Base-by-base conservation (phyloP, 306 rosid species). In the Fragaria vesca region DNA sequence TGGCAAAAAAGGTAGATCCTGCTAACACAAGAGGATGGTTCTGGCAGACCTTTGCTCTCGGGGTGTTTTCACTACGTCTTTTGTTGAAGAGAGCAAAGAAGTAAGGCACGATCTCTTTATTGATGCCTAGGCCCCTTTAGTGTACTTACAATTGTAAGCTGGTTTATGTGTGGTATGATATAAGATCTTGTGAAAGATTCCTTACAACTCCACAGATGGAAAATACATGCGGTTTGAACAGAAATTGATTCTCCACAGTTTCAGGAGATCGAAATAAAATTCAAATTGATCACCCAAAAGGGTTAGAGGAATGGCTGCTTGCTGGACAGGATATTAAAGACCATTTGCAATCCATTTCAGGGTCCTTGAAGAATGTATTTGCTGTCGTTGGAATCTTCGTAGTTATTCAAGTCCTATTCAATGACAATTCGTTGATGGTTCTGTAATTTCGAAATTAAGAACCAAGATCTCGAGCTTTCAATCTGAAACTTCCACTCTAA, bases 1-100 rank as follows among this genome's bases (percentile, higher is more conserved):
- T 95, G 73, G 96, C 97, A 13, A 86, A 84, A 79, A 87, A 87
- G 82, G 90, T 93, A 11, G 98, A 95, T 84, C 97, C 93, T 65
- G 74, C 83, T 45, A 91, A 95, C 73, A 76, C 93, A 68, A 87
- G 73, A 62, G 93, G 90, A 72, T 91, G 99, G 99, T 90, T 95
- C 79, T 93, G 94, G 99, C 97, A 89, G 83, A 95, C 97, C 30
- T 81, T 88, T 60, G 91, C 65, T 32, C 85, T 90, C 3, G 97
- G 97, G 17, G 0, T 76, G 17, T 95, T 95, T 79, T 95, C 97
- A 0, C 84, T 91, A 91, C 96, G 98, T 60, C 83, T 88, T 42
- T 82, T 95, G 58, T 75, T 95, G 80, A 87, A 85, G 89, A 88
- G 84, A 83, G 88, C 88, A 3, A 86, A 82, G 73, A 79, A 81